A percentile compares a stretch with the other conserved stretches of the same genome.
Evolutionary conservation across 345 rosid species (phyloP).

Genomic region (Brassica carinata): DNA sequence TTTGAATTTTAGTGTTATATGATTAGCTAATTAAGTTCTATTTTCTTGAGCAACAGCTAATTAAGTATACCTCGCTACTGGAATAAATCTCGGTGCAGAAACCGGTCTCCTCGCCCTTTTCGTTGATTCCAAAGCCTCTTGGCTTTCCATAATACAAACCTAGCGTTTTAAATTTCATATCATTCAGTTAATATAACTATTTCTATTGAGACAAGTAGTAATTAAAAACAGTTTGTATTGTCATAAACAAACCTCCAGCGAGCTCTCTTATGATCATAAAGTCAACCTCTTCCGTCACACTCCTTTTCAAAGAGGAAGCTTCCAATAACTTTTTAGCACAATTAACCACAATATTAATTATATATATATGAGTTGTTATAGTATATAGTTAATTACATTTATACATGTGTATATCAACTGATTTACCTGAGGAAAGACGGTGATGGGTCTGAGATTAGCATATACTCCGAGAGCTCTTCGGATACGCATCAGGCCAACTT

Average conservation of each 20-base stretch:
- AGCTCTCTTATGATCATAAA: background rate
- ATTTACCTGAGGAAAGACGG: background rate
- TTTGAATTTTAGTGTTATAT: background rate
- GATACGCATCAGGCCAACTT: background rate
- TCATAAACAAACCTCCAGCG: background rate
- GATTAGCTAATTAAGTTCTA: background rate
- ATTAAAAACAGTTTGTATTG: background rate
- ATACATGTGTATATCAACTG: no score
- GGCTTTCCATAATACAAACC: background rate
- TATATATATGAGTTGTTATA: no score
- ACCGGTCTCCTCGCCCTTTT: background rate
- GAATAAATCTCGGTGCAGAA: slow-evolving; percentile 2
- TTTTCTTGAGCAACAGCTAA: no score
- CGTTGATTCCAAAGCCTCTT: background rate
- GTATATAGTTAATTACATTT: no score
- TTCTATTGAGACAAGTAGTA: background rate
- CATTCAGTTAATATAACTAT: background rate
- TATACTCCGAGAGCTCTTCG: background rate
- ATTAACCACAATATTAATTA: background rate
- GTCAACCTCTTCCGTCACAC: background rate
- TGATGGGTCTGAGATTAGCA: background rate
- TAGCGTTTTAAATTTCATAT: background rate
- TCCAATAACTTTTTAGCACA: background rate
- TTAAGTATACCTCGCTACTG: background rate
- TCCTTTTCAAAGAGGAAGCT: background rate